Conservation (phyloP, 106 monocot genomes). For the Gastrodia elata region DNA sequence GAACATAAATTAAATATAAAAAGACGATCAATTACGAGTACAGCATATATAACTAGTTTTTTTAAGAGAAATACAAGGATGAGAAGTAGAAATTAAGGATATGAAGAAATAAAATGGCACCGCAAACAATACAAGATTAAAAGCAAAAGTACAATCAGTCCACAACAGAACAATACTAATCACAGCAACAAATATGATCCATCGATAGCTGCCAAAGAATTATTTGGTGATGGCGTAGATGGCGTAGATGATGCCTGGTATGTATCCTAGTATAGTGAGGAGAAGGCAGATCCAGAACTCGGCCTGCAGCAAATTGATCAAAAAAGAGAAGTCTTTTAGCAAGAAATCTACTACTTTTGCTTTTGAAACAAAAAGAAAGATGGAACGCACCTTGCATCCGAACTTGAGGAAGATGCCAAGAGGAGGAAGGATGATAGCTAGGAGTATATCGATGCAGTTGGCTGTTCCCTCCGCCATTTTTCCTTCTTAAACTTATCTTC, state of each 20-base stretch:
- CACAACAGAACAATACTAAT: no score
- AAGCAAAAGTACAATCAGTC: no score
- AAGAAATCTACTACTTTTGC: background rate
- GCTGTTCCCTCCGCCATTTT: slow-evolving; percentile 2
- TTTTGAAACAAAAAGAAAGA: background rate
- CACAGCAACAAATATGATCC: background rate
- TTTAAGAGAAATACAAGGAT: no score
- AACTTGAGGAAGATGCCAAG: slow-evolving; percentile 19
- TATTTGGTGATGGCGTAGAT: slow-evolving; percentile 7
- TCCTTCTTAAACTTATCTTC: no score
- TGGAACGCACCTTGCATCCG: slow-evolving; percentile 11
- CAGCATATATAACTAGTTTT: no score
- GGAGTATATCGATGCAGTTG: slow-evolving; percentile 11
- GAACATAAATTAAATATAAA: no score
- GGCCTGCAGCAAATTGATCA: background rate
- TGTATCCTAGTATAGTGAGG: slow-evolving; percentile 5
- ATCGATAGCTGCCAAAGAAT: background rate
- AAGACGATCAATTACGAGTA: no score
- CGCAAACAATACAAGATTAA: no score
- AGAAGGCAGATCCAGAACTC: slow-evolving; percentile 14
- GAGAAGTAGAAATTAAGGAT: no score
- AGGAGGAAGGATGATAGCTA: slow-evolving; percentile 19
- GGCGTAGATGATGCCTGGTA: slow-evolving; percentile 13
- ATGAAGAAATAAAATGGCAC: no score
- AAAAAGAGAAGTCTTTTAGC: background rate